A percentile compares a stretch with the other conserved stretches of the same genome.
Evolutionary conservation across 2,329 filamentous ascomycete species (phyloP).

Genomic region (Coleophoma eucalyptorum): DNA sequence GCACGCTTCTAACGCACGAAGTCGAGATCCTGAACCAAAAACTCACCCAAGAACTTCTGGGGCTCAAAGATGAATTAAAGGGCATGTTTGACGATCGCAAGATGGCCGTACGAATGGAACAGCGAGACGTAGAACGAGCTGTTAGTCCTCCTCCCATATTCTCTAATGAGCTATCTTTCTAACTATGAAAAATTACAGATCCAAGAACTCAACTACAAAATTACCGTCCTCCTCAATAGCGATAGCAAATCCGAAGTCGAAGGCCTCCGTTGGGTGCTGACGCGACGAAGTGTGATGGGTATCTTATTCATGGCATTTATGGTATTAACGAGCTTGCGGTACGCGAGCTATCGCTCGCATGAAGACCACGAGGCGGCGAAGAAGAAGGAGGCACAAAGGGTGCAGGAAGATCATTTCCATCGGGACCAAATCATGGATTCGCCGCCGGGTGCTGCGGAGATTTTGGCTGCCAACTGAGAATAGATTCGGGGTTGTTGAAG

Average conservation of each 20-base stretch:
- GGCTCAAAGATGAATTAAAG: slow-evolving; percentile 85
- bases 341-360: slow-evolving; percentile 47
- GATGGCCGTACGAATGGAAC: slow-evolving; percentile 86
- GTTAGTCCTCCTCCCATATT: slow-evolving; percentile 39
- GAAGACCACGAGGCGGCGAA: slow-evolving; percentile 20
- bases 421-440: slow-evolving; percentile 35
- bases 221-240: slow-evolving; percentile 83
- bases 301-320: slow-evolving; percentile 63
- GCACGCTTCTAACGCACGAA: slow-evolving; percentile 86
- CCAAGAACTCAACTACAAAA: slow-evolving; percentile 94
- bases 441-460: slow-evolving; percentile 51
- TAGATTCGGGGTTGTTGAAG: too few species aligned
- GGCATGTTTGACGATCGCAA: slow-evolving; percentile 96
- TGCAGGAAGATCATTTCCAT: slow-evolving; percentile 6
- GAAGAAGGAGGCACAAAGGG: slow-evolving; percentile 18
- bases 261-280: slow-evolving; percentile 81
- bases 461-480: slow-evolving; percentile 50
- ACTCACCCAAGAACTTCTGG: slow-evolving; percentile 76
- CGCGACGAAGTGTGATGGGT: slow-evolving; percentile 58
- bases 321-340: slow-evolving; percentile 55
- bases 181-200: slow-evolving; percentile 45
- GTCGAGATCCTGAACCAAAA: slow-evolving; percentile 88
- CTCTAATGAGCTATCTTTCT: too few species aligned
- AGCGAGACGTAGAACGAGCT: slow-evolving; percentile 77
- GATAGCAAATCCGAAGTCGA: slow-evolving; percentile 93